These are phyloP conservation scores for Pilasporangium apinafurcum DNA, from an alignment of 352 stramenopile species.

Conservation along the genomic window DNA sequence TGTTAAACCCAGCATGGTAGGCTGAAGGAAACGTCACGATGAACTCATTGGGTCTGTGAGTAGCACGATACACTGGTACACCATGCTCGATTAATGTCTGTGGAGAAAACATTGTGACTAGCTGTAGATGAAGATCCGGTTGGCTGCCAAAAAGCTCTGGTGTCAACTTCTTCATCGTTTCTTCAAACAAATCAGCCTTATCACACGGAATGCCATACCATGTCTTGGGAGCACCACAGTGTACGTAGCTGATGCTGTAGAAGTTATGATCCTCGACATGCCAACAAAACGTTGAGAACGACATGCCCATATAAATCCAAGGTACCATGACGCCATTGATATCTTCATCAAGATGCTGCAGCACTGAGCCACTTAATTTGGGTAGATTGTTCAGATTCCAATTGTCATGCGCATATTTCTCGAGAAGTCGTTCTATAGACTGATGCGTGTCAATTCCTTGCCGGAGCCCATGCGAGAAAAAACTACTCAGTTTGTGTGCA, in stretches of 20 bases:
- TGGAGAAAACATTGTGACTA: slow-evolving; percentile 85
- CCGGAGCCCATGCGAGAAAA: slow-evolving; percentile 55
- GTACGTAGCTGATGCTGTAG: slow-evolving; percentile 99
- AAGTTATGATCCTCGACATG: slow-evolving; percentile 99
- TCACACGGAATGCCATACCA: slow-evolving; percentile 96
- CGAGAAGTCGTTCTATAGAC: slow-evolving; percentile 43
- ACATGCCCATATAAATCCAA: slow-evolving; percentile 99
- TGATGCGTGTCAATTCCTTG: slow-evolving; percentile 9
- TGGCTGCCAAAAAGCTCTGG: slow-evolving; percentile 93
- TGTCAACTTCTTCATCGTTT: slow-evolving; percentile 87
- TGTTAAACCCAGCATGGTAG: slow-evolving; percentile 98
- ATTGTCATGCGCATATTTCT: slow-evolving; percentile 72
- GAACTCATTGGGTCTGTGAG: slow-evolving; percentile 96
- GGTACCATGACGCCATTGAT: slow-evolving; percentile 99
- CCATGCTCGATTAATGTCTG: slow-evolving; percentile 66
- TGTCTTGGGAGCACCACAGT: slow-evolving; percentile 96
- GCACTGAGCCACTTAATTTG: slow-evolving; percentile 88
- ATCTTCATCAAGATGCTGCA: slow-evolving; percentile 95
- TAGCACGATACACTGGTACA: slow-evolving; percentile 92
- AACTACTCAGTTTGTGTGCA: slow-evolving; percentile 25
- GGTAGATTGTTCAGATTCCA: slow-evolving; percentile 99
- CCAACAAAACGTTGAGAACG: slow-evolving; percentile 99
- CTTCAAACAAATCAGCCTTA: slow-evolving; percentile 89
- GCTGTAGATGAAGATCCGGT: slow-evolving; percentile 93
- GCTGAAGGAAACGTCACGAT: slow-evolving; percentile 98